phyloP scores from a whole-genome alignment of 441 rosid genomes.

The Manihot esculenta region DNA sequence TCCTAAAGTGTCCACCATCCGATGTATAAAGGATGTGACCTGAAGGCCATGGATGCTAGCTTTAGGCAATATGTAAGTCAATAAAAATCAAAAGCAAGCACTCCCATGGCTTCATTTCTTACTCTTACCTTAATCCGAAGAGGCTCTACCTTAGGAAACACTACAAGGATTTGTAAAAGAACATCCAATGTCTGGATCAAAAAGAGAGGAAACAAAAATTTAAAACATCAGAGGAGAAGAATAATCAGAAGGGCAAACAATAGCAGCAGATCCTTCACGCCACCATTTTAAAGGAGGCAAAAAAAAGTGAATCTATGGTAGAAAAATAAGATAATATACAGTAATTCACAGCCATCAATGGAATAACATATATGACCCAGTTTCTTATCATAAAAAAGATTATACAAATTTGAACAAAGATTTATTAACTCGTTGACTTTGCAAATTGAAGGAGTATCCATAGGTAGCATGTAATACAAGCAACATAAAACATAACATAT shows the following conservation, averaged over 20 bases:
- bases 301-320: too few species aligned
- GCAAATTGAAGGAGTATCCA: background rate
- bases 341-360: background rate
- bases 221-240: background rate
- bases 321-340: background rate
- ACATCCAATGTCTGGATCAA: slow-evolving; percentile 76
- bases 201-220: slow-evolving; percentile 12
- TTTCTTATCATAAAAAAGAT: background rate
- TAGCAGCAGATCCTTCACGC: background rate
- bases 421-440: background rate
- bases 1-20: slow-evolving; percentile 94
- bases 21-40: slow-evolving; percentile 88
- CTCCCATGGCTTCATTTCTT: slow-evolving; percentile 15
- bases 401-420: background rate
- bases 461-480: background rate
- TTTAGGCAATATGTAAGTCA: slow-evolving; percentile 20
- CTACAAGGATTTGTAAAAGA: slow-evolving; percentile 74
- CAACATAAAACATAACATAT: background rate
- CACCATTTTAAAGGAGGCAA: background rate
- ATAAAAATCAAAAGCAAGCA: slow-evolving; percentile 11
- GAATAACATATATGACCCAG: background rate
- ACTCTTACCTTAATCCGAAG: slow-evolving; percentile 72
- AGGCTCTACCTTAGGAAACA: slow-evolving; percentile 76
- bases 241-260: background rate
- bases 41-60: slow-evolving; percentile 33